Evolutionary conservation across 805 yeast species (phyloP).

Genomic region (Myxozyma neotropica): DNA sequence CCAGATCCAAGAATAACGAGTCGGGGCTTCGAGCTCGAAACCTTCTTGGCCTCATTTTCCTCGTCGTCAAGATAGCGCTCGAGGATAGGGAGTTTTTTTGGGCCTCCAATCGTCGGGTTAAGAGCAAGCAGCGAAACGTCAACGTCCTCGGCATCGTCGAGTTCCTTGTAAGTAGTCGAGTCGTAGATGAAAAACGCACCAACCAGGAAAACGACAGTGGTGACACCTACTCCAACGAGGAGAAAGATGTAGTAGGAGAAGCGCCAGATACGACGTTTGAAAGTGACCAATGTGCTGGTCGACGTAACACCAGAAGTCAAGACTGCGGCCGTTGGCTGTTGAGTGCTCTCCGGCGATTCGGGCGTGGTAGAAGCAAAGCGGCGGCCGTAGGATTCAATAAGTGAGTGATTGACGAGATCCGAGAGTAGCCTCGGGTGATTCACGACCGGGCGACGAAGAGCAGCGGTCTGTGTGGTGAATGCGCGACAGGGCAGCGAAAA

Average conservation of each 20-base stretch:
- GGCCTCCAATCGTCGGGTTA: conserved; percentile 64
- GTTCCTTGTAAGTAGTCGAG: conserved; percentile 57
- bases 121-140: conserved; percentile 57
- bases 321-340: conserved; percentile 1
- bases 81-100: conserved; percentile 67
- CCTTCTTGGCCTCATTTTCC: conserved; percentile 48
- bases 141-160: conserved; percentile 49
- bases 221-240: conserved; percentile 47
- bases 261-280: conserved; percentile 17
- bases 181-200: conserved; percentile 64
- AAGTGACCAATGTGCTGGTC: neutral
- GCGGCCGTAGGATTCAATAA: neutral
- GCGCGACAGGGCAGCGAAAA: neutral
- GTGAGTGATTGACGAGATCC: neutral
- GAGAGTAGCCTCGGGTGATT: neutral
- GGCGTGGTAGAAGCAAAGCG: conserved; percentile 7
- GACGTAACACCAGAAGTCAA: neutral
- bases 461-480: neutral
- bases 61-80: conserved; percentile 58
- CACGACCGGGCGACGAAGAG: neutral
- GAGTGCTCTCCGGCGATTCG: neutral
- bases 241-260: conserved; percentile 2
- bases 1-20: conserved; percentile 69
- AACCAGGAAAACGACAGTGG: conserved; percentile 48
- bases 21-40: conserved; percentile 26